Conservation (phyloP, 2,329 filamentous ascomycete genomes). For the Albophoma yamanashiensis region DNA sequence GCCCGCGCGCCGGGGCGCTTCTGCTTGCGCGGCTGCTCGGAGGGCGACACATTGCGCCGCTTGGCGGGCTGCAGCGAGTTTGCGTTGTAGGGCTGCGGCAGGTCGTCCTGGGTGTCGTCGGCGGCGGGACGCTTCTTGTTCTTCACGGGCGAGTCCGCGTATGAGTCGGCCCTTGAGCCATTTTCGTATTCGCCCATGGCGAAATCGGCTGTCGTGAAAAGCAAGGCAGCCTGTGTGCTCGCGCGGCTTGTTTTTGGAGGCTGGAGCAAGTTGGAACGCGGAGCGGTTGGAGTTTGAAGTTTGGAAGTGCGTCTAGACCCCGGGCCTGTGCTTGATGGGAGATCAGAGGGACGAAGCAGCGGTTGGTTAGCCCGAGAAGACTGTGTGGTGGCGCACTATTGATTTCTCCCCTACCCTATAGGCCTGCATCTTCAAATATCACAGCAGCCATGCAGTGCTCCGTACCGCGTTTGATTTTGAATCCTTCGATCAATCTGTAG, state of each 20-base stretch:
- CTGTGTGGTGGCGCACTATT: neutral
- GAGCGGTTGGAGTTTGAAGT: neutral
- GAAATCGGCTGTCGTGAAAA: neutral
- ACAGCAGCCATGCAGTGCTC: neutral
- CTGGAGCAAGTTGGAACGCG: neutral
- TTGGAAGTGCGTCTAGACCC: neutral
- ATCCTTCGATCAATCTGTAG: neutral
- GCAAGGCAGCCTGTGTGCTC: neutral
- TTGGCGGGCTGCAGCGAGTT: slow-evolving; percentile 47
- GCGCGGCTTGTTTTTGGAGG: neutral
- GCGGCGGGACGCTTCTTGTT: slow-evolving; percentile 20
- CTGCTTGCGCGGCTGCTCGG: slow-evolving; percentile 49
- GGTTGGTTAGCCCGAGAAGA: neutral
- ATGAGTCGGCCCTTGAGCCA: neutral
- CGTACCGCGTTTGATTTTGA: neutral
- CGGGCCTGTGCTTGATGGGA: neutral
- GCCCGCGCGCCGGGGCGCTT: slow-evolving; percentile 59
- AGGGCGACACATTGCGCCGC: slow-evolving; percentile 44
- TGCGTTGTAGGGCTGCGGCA: slow-evolving; percentile 51
- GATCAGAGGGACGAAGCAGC: neutral
- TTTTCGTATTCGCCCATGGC: slow-evolving; percentile 1
- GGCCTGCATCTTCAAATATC: neutral
- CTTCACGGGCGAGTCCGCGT: neutral
- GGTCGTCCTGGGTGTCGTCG: slow-evolving; percentile 28
- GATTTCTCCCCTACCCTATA: neutral